These are phyloP conservation scores for Eudorina sp. DNA, from an alignment of 139 green algal species.

Conservation along the genomic window DNA sequence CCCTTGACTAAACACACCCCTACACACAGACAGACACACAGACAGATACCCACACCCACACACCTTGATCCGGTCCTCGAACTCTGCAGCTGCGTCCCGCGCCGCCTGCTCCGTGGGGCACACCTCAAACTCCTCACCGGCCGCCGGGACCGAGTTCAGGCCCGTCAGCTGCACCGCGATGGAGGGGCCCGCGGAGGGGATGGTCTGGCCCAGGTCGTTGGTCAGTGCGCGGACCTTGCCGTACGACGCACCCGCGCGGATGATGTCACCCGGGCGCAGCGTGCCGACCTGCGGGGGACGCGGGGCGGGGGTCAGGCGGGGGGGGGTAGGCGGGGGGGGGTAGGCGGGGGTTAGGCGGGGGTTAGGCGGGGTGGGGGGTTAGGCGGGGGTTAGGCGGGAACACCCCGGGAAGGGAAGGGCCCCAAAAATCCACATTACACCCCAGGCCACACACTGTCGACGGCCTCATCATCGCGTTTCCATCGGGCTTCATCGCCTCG, in stretches of 20 bases:
- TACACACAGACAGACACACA: conserved; percentile 60
- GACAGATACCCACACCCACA: conserved; percentile 43
- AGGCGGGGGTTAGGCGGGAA: too few relatives aligned
- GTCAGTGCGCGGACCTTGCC: conserved; percentile 89
- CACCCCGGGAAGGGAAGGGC: too few relatives aligned
- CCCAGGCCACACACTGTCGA: too few relatives aligned
- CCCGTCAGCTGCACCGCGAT: conserved; percentile 89
- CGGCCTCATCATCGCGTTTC: too few relatives aligned
- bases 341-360: too few relatives aligned
- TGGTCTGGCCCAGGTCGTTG: conserved; percentile 65
- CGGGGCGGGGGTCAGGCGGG: background rate
- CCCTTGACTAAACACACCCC: too few relatives aligned
- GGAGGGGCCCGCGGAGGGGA: conserved; percentile 76
- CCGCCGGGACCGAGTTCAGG: conserved; percentile 85
- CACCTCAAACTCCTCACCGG: conserved; percentile 93
- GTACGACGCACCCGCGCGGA: conserved; percentile 80
- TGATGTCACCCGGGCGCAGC: conserved; percentile 87
- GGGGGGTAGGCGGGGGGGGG: background rate
- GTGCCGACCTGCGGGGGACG: conserved; percentile 89
- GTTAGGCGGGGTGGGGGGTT: too few relatives aligned
- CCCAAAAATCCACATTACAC: too few relatives aligned
- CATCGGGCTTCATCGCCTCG: too few relatives aligned
- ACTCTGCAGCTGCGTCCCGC: conserved; percentile 61
- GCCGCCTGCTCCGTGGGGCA: conserved; percentile 75
- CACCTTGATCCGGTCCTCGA: conserved; percentile 55